These are phyloP conservation scores for Lagenaria siceraria DNA, from an alignment of 306 rosid species.

Conservation along the genomic window DNA sequence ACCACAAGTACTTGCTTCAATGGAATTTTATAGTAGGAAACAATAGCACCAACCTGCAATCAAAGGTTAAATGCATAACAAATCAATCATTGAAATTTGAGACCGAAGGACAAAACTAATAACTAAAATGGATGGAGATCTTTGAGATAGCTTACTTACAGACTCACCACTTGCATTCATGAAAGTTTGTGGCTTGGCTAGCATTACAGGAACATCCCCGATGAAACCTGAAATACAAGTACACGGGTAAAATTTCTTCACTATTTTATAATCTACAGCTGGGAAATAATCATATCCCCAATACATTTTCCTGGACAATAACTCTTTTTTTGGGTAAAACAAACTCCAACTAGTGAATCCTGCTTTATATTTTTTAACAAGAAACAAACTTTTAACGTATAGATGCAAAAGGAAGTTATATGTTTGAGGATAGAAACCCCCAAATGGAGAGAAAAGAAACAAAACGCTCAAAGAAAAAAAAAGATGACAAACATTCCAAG, in stretches of 20 bases:
- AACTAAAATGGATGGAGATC: conserved; percentile 9
- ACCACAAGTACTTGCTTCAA: conserved; percentile 91
- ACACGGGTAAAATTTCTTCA: background rate
- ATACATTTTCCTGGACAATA: background rate
- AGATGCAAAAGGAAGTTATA: no score
- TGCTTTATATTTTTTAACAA: background rate
- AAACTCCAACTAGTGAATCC: background rate
- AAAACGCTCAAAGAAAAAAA: no score
- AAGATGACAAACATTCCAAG: no score
- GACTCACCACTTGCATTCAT: conserved; percentile 96
- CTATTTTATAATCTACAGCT: background rate
- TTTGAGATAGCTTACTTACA: conserved; percentile 52
- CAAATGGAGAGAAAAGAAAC: no score
- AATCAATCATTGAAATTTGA: conserved; percentile 18
- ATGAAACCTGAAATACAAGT: conserved; percentile 43
- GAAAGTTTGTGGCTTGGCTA: conserved; percentile 88
- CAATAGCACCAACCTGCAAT: conserved; percentile 77
- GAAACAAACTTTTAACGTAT: no score
- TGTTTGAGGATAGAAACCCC: no score
- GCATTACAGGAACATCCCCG: conserved; percentile 69
- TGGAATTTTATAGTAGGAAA: conserved; percentile 83
- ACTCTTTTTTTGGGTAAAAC: background rate
- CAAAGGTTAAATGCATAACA: conserved; percentile 15
- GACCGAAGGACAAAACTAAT: conserved; percentile 7
- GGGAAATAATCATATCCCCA: background rate